Evolutionary conservation across 495 filamentous ascomycete species (phyloP).

Genomic region (Penicillium manginii): DNA sequence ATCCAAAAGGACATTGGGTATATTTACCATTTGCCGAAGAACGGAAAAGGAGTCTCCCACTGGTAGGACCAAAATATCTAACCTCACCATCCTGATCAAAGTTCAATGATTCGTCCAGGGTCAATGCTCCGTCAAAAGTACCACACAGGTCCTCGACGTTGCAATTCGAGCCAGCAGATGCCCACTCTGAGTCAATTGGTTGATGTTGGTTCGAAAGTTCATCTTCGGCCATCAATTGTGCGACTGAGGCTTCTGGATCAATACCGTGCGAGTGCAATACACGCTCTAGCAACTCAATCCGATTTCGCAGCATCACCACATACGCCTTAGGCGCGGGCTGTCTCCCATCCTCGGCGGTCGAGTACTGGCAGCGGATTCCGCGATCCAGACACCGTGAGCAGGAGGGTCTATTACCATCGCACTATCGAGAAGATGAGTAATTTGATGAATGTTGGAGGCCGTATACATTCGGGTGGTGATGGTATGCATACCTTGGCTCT

Average conservation of each 20-base stretch:
- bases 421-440: conserved; percentile 12
- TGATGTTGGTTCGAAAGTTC: conserved; percentile 9
- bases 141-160: conserved; percentile 28
- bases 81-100: conserved; percentile 37
- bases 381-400: conserved; percentile 34
- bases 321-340: conserved; percentile 36
- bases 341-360: conserved; percentile 30
- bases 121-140: conserved; percentile 32
- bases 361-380: conserved; percentile 29
- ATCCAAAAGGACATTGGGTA: not conserved
- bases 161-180: conserved; percentile 4
- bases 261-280: conserved; percentile 27
- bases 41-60: conserved; percentile 30
- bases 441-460: too few relatives aligned
- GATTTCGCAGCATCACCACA: conserved; percentile 31
- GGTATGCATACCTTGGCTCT: conserved; percentile 29
- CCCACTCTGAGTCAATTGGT: not conserved
- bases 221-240: conserved; percentile 21
- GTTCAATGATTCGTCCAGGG: conserved; percentile 35
- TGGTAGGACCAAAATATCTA: conserved; percentile 36
- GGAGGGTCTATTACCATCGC: conserved; percentile 30
- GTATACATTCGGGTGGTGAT: not conserved
- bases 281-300: conserved; percentile 31
- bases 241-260: conserved; percentile 28
- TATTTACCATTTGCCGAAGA: conserved; percentile 19